These are phyloP conservation scores for Penicillium macrosclerotiorum DNA, from an alignment of 495 filamentous ascomycete genomes.

Conservation along the genomic window DNA sequence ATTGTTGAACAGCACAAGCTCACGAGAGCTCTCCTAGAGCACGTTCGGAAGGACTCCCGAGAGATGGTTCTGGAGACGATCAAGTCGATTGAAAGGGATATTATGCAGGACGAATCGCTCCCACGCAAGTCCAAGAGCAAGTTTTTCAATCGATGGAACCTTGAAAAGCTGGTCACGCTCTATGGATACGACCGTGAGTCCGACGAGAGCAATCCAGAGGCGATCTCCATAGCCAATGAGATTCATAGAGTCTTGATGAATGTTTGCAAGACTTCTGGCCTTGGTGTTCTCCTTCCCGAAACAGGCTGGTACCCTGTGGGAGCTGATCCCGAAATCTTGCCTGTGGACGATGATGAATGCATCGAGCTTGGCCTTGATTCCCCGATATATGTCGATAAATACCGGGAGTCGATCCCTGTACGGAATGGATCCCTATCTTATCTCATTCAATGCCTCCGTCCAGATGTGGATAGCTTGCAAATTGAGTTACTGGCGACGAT, in stretches of 20 bases:
- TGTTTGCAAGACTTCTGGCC: slow-evolving; percentile 66
- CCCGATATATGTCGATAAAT: slow-evolving; percentile 63
- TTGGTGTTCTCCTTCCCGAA: slow-evolving; percentile 66
- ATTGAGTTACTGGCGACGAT: slow-evolving; percentile 76
- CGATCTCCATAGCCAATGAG: slow-evolving; percentile 50
- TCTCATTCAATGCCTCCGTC: slow-evolving; percentile 76
- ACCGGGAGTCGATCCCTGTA: slow-evolving; percentile 62
- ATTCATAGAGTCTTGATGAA: slow-evolving; percentile 70
- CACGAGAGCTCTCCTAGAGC: slow-evolving; percentile 63
- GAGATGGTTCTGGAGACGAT: slow-evolving; percentile 68
- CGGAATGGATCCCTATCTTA: slow-evolving; percentile 71
- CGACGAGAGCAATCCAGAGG: slow-evolving; percentile 33
- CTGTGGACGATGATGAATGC: slow-evolving; percentile 41
- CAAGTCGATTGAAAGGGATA: slow-evolving; percentile 57
- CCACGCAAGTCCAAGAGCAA: slow-evolving; percentile 66
- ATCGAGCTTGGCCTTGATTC: slow-evolving; percentile 71
- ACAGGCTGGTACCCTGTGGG: slow-evolving; percentile 73
- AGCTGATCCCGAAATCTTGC: slow-evolving; percentile 51
- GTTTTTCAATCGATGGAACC: slow-evolving; percentile 66
- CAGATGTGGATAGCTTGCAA: slow-evolving; percentile 77
- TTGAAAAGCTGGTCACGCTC: slow-evolving; percentile 68
- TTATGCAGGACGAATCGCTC: slow-evolving; percentile 69
- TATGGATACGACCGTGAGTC: slow-evolving; percentile 59
- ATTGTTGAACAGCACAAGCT: slow-evolving; percentile 72
- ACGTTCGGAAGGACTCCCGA: slow-evolving; percentile 69